Evolutionary conservation across 1,284 basidiomycete species (phyloP).

Genomic region (Apiotrichum brassicae): DNA sequence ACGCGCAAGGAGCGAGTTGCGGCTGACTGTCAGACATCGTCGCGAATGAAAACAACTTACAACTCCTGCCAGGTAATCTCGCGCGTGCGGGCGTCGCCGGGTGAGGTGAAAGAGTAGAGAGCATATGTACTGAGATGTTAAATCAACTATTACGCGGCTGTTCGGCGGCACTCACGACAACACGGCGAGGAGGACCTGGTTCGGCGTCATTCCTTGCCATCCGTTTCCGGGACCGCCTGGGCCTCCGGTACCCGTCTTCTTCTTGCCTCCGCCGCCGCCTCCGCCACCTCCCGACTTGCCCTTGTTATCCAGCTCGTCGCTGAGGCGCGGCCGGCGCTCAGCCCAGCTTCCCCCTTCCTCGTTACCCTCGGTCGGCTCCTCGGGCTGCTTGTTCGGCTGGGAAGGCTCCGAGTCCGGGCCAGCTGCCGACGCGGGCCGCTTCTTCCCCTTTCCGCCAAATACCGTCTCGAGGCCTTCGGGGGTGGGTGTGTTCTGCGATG

Average conservation of each 20-base stretch:
- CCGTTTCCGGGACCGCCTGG: slow-evolving; percentile 27
- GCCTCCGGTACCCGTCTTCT: neutral
- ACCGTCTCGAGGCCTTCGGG: slow-evolving; percentile 39
- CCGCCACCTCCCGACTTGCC: slow-evolving; percentile 15
- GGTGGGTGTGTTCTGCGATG: slow-evolving; percentile 31
- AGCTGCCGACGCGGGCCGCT: slow-evolving; percentile 3
- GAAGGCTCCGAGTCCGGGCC: neutral
- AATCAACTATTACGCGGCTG: neutral
- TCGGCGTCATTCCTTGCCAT: slow-evolving; percentile 36
- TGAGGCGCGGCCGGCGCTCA: slow-evolving; percentile 33
- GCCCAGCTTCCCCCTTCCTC: slow-evolving; percentile 25
- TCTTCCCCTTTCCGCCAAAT: slow-evolving; percentile 31
- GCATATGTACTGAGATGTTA: slow-evolving; percentile 31
- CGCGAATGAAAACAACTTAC: slow-evolving; percentile 28
- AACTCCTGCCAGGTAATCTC: slow-evolving; percentile 99
- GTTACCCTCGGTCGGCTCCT: slow-evolving; percentile 24
- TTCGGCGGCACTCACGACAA: slow-evolving; percentile 25
- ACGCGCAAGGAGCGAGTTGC: slow-evolving; percentile 89
- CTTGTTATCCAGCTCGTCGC: slow-evolving; percentile 27
- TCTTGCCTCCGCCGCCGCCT: slow-evolving; percentile 22
- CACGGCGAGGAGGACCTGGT: slow-evolving; percentile 40
- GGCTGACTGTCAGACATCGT: slow-evolving; percentile 40
- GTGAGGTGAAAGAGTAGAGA: slow-evolving; percentile 36
- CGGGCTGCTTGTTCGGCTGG: neutral
- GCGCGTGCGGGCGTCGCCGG: slow-evolving; percentile 49